These are phyloP conservation scores for Thymus quinquecostatus DNA, from an alignment of 257 asterid species.

Conservation along the genomic window DNA sequence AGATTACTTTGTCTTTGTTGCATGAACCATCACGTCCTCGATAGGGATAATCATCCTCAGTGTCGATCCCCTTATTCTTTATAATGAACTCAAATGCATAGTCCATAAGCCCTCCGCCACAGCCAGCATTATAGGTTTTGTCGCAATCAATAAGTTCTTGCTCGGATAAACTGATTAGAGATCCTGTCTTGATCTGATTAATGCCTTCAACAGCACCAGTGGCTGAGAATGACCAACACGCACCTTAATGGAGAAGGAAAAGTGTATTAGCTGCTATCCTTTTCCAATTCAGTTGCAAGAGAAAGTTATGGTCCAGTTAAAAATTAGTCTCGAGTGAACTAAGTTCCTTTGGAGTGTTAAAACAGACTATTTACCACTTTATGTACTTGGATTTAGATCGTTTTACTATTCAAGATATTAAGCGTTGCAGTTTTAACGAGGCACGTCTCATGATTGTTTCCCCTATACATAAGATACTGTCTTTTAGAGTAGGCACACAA, in stretches of 20 bases:
- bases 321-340: background rate
- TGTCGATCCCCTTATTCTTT: slow-evolving; percentile 81
- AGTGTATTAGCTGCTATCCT: background rate
- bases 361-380: background rate
- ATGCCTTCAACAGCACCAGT: slow-evolving; percentile 97
- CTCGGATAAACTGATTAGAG: slow-evolving; percentile 87
- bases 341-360: background rate
- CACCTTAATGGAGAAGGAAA: slow-evolving; percentile 53
- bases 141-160: slow-evolving; percentile 95
- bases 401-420: background rate
- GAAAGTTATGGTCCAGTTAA: background rate
- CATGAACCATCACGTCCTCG: slow-evolving; percentile 63
- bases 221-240: slow-evolving; percentile 98
- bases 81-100: slow-evolving; percentile 67
- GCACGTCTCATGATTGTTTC: background rate
- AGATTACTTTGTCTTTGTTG: slow-evolving; percentile 59
- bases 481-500: background rate
- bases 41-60: slow-evolving; percentile 82
- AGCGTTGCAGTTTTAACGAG: background rate
- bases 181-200: slow-evolving; percentile 76
- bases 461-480: background rate
- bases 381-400: too few relatives aligned
- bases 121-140: slow-evolving; percentile 73
- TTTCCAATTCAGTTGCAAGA: background rate
- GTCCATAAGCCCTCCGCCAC: slow-evolving; percentile 97